A percentile compares a stretch with the other conserved stretches of the same genome.
phyloP scores from a whole-genome alignment of 2,329 filamentous ascomycete species.

The Beauveria brongniartii region DNA sequence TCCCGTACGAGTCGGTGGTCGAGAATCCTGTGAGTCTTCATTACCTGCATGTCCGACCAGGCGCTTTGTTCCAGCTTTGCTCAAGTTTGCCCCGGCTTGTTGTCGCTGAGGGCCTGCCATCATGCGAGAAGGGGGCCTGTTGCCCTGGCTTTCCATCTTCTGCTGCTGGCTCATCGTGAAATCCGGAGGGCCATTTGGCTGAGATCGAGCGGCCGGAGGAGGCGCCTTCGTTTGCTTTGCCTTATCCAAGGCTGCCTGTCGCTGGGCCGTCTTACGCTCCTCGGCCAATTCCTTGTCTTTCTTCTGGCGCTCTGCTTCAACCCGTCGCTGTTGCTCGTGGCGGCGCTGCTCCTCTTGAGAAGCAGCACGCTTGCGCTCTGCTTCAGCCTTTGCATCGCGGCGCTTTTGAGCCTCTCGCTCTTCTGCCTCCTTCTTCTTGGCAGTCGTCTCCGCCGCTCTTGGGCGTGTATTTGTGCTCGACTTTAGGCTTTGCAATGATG shows the following conservation, averaged over 20 bases:
- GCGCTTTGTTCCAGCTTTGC: slow-evolving; percentile 47
- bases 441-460: slow-evolving; percentile 66
- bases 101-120: slow-evolving; percentile 42
- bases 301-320: slow-evolving; percentile 54
- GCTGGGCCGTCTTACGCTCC: slow-evolving; percentile 57
- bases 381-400: slow-evolving; percentile 71
- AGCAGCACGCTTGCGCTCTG: slow-evolving; percentile 67
- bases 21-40: slow-evolving; percentile 44
- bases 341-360: slow-evolving; percentile 57
- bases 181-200: slow-evolving; percentile 44
- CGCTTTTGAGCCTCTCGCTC: slow-evolving; percentile 73
- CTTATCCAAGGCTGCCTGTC: slow-evolving; percentile 55
- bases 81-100: slow-evolving; percentile 42
- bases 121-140: slow-evolving; percentile 49
- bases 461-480: slow-evolving; percentile 54
- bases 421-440: slow-evolving; percentile 78
- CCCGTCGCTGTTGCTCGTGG: slow-evolving; percentile 49
- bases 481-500: slow-evolving; percentile 54
- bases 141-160: slow-evolving; percentile 24
- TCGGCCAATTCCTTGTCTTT: slow-evolving; percentile 55
- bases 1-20: slow-evolving; percentile 40
- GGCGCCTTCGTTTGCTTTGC: slow-evolving; percentile 58
- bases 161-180: slow-evolving; percentile 26
- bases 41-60: slow-evolving; percentile 51
- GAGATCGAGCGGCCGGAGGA: slow-evolving; percentile 48